Conservation (phyloP, 768 basidiomycete species). For the Rubroboletus satanas region DNA sequence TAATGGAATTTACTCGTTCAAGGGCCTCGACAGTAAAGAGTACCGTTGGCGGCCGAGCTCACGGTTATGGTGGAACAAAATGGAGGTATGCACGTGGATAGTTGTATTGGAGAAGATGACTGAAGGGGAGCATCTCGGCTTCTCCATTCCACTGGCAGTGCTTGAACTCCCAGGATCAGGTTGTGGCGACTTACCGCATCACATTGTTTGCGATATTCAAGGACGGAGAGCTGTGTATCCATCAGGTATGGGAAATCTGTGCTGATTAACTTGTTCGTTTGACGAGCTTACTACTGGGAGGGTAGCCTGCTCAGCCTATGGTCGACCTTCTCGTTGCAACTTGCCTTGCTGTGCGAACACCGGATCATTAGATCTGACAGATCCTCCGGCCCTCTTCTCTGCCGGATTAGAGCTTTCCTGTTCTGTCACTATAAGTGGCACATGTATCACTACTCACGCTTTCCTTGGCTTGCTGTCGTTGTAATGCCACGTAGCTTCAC, state of each 20-base stretch:
- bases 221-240: conserved; percentile 29
- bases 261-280: background rate
- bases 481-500: background rate
- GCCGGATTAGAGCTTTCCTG: background rate
- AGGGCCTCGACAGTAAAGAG: conserved; percentile 18
- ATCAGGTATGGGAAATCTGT: conserved; percentile 23
- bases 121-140: background rate
- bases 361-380: conserved; percentile 19
- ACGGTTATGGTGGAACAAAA: conserved; percentile 7
- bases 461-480: background rate
- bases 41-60: conserved; percentile 26
- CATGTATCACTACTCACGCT: background rate
- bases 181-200: conserved; percentile 31
- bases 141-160: conserved; percentile 17
- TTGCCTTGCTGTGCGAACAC: conserved; percentile 29
- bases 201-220: conserved; percentile 29
- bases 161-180: conserved; percentile 14
- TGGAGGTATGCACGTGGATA: conserved; percentile 23
- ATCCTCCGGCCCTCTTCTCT: background rate
- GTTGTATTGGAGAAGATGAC: background rate
- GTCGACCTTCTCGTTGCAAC: conserved; percentile 31
- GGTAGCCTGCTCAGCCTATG: conserved; percentile 24
- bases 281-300: conserved; percentile 5
- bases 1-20: conserved; percentile 18
- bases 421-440: background rate